These are phyloP conservation scores for Psilocybe tampanensis DNA, from an alignment of 768 basidiomycete species.

Conservation along the genomic window DNA sequence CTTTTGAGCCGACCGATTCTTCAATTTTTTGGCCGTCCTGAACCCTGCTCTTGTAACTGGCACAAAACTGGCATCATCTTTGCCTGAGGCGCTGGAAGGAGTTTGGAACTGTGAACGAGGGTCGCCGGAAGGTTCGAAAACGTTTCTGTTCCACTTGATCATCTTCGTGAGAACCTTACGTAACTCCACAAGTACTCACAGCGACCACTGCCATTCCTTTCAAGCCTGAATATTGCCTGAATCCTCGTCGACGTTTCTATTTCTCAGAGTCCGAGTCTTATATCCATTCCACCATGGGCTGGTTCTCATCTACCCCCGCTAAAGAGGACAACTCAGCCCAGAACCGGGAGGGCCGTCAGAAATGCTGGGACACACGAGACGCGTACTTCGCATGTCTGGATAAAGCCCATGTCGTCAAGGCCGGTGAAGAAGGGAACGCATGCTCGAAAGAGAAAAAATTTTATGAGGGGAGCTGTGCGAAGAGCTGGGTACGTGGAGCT, in stretches of 20 bases:
- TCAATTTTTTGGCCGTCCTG: no score
- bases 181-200: no score
- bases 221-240: no score
- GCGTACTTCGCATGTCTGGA: slow-evolving; percentile 87
- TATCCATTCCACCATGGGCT: slow-evolving; percentile 35
- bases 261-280: background rate
- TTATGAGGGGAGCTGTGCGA: slow-evolving; percentile 80
- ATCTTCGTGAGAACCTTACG: no score
- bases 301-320: slow-evolving; percentile 36
- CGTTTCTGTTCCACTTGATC: no score
- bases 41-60: no score
- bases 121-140: no score
- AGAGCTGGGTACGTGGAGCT: slow-evolving; percentile 83
- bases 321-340: slow-evolving; percentile 40
- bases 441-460: slow-evolving; percentile 58
- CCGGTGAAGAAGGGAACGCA: slow-evolving; percentile 67
- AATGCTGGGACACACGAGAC: slow-evolving; percentile 88
- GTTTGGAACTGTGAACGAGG: no score
- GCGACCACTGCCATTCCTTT: no score
- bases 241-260: no score
- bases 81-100: background rate
- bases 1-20: no score
- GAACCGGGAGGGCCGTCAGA: slow-evolving; percentile 67
- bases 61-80: background rate
- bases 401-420: slow-evolving; percentile 61